A percentile compares a stretch with the other conserved stretches of the same genome.
phyloP scores from a whole-genome alignment of 306 rosid genomes.

The Mimosa pudica region DNA sequence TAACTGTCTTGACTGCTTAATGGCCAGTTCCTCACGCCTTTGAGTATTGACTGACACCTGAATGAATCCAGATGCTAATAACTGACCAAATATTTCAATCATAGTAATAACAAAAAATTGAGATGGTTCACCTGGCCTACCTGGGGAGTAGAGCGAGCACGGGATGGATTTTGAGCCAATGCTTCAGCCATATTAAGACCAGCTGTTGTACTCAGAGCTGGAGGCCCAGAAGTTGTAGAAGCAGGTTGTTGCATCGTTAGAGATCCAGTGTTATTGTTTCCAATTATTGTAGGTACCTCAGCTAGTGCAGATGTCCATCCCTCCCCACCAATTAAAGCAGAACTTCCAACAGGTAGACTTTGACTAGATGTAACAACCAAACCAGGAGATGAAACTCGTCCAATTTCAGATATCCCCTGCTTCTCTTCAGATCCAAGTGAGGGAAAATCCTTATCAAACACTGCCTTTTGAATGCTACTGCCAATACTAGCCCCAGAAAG shows the following conservation, averaged over 20 bases:
- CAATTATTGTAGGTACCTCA: slow-evolving; percentile 75
- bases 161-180: slow-evolving; percentile 76
- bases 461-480: slow-evolving; percentile 69
- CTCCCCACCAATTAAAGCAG: slow-evolving; percentile 89
- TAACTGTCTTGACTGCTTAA: slow-evolving; percentile 90
- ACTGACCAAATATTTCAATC: slow-evolving; percentile 22
- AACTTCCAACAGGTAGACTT: slow-evolving; percentile 70
- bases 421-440: slow-evolving; percentile 89
- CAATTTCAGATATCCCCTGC: slow-evolving; percentile 65
- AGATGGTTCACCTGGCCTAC: slow-evolving; percentile 38
- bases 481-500: slow-evolving; percentile 56
- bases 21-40: slow-evolving; percentile 93
- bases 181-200: slow-evolving; percentile 97
- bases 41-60: slow-evolving; percentile 79
- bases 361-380: slow-evolving; percentile 70
- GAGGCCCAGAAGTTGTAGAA: slow-evolving; percentile 49
- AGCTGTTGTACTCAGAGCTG: slow-evolving; percentile 47
- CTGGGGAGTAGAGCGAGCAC: slow-evolving; percentile 76
- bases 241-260: slow-evolving; percentile 53
- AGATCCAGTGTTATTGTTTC: slow-evolving; percentile 67
- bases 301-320: slow-evolving; percentile 94
- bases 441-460: slow-evolving; percentile 94
- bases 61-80: slow-evolving; percentile 26
- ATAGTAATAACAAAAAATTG: slow-evolving; percentile 17
- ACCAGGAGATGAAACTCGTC: slow-evolving; percentile 86